Evolutionary conservation across 306 rosid genomes (phyloP).

Genomic region (Vigna hirtella): DNA sequence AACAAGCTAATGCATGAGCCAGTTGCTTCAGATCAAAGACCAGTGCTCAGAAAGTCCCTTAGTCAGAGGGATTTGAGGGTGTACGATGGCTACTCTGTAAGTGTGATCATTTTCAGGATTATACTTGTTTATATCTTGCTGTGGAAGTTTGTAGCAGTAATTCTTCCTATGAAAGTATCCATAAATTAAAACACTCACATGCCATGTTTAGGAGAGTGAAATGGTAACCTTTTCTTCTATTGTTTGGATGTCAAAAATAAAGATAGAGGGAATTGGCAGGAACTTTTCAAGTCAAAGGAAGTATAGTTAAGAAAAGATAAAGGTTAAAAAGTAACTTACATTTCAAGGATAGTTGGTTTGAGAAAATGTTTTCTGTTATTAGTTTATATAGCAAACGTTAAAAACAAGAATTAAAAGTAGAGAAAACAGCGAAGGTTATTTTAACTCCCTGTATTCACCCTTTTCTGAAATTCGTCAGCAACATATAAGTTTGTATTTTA

Average conservation of each 20-base stretch:
- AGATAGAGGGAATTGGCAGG: background rate
- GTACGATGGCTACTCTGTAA: constrained; percentile 93
- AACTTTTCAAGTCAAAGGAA: constrained; percentile 8
- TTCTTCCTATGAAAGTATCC: constrained; percentile 11
- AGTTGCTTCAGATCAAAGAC: constrained; percentile 65
- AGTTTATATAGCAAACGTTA: background rate
- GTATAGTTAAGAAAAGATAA: background rate
- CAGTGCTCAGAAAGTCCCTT: constrained; percentile 69
- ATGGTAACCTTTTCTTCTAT: background rate
- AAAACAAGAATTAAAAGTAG: background rate
- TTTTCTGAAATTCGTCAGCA: background rate
- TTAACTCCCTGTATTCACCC: background rate
- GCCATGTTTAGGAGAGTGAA: constrained; percentile 10
- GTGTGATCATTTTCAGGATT: constrained; percentile 38
- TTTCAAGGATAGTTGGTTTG: background rate
- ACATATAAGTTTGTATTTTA: background rate
- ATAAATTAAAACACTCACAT: constrained; percentile 15
- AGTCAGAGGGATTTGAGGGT: constrained; percentile 79
- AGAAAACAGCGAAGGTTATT: background rate
- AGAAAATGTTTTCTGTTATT: background rate
- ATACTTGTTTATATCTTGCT: constrained; percentile 30
- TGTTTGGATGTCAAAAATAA: constrained; percentile 17
- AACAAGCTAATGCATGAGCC: constrained; percentile 57
- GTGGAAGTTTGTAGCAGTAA: constrained; percentile 17
- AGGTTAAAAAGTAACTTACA: background rate